Percentiles rank a stretch among this genome's conserved stretches.
These are phyloP conservation scores for Ceratobasidium sp. DNA, from an alignment of 1,284 basidiomycete genomes.

Conservation along the genomic window DNA sequence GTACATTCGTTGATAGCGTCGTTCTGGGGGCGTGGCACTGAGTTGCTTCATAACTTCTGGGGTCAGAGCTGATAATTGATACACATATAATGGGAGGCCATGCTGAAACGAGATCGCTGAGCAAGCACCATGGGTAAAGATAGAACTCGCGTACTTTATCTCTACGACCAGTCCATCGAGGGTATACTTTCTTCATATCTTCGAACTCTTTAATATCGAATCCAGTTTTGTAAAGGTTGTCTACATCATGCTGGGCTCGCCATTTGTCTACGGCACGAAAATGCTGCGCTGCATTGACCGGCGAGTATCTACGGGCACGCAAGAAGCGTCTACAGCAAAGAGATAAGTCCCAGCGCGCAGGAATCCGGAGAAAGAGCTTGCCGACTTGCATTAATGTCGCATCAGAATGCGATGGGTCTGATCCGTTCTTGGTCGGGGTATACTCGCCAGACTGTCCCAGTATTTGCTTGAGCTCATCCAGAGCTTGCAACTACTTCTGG, in stretches of 20 bases:
- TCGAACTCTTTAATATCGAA: conserved; percentile 72
- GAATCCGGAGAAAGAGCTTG: background rate
- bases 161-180: conserved; percentile 79
- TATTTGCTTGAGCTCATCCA: conserved; percentile 30
- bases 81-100: conserved; percentile 78
- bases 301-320: conserved; percentile 73
- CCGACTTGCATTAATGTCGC: conserved; percentile 69
- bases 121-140: background rate
- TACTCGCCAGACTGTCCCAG: conserved; percentile 54
- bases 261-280: conserved; percentile 72
- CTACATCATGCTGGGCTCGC: conserved; percentile 69
- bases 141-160: conserved; percentile 65
- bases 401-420: conserved; percentile 69
- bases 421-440: conserved; percentile 55
- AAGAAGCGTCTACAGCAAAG: conserved; percentile 71
- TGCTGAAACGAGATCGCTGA: conserved; percentile 56
- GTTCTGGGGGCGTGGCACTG: conserved; percentile 62
- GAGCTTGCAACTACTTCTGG: conserved; percentile 27
- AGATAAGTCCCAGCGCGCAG: background rate
- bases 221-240: conserved; percentile 65
- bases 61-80: conserved; percentile 66
- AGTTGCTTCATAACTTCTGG: conserved; percentile 68
- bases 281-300: conserved; percentile 71
- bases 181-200: conserved; percentile 70
- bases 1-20: conserved; percentile 76